Percentiles rank a stretch among this genome's conserved stretches.
Conservation (phyloP, 2,329 filamentous ascomycete species). For the Alternaria postmessia region DNA sequence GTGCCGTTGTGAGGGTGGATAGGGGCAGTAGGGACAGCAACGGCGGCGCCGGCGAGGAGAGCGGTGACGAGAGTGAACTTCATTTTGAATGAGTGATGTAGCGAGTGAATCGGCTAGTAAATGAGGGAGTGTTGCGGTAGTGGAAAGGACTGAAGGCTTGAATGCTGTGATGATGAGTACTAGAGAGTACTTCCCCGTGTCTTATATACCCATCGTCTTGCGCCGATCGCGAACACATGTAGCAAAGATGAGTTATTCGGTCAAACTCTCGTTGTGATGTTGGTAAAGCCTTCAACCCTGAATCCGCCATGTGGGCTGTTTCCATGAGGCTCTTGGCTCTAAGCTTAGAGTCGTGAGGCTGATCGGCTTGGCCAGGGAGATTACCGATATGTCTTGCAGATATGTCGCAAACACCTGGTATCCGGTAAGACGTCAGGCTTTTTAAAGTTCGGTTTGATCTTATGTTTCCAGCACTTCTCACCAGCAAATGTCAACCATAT, state of each 20-base stretch:
- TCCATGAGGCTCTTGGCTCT: background rate
- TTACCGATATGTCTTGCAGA: conserved; percentile 1
- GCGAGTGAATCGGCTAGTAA: background rate
- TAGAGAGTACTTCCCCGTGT: background rate
- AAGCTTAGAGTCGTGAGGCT: background rate
- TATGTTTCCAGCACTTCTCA: background rate
- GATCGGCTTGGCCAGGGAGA: background rate
- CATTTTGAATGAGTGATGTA: conserved; percentile 1
- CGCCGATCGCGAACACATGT: background rate
- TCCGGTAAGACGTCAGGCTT: background rate
- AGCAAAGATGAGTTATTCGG: background rate
- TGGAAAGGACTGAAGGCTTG: background rate
- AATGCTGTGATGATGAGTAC: background rate
- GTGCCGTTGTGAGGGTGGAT: background rate
- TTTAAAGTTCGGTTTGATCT: background rate
- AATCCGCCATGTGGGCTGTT: background rate
- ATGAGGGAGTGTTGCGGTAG: background rate
- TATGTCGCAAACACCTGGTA: background rate
- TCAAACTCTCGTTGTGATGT: background rate
- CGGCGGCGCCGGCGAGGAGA: background rate
- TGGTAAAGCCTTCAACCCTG: background rate
- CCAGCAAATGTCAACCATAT: background rate
- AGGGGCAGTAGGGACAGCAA: background rate
- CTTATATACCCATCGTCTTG: conserved; percentile 1
- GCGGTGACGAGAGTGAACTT: conserved; percentile 1